phyloP scores from a whole-genome alignment of 2,329 filamentous ascomycete genomes.

The Paramyrothecium sp. region DNA sequence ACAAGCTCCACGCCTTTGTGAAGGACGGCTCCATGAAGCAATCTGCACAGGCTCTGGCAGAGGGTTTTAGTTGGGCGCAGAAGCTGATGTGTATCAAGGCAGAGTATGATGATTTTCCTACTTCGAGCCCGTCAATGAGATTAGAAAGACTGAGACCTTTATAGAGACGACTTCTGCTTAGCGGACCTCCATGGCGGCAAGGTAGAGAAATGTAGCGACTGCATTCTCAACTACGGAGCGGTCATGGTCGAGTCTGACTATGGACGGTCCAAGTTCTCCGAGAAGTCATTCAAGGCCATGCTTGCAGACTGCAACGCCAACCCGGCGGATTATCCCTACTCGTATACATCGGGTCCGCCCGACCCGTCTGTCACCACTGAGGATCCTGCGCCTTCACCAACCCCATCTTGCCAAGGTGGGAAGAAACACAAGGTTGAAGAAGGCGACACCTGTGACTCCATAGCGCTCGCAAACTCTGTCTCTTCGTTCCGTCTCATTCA shows the following conservation, averaged over 20 bases:
- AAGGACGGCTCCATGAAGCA: not conserved
- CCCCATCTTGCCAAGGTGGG: not conserved
- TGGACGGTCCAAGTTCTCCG: not conserved
- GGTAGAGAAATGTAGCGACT: not conserved
- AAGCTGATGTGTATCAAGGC: slow-evolving; percentile 1
- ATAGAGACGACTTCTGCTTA: not conserved
- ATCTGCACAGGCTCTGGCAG: not conserved
- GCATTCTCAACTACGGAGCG: not conserved
- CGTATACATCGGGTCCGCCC: not conserved
- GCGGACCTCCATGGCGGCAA: not conserved
- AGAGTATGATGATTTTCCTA: not conserved
- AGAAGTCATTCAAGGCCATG: not conserved
- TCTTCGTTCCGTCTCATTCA: slow-evolving; percentile 1
- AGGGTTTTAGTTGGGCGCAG: not conserved
- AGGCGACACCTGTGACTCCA: slow-evolving; percentile 3
- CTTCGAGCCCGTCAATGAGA: not conserved
- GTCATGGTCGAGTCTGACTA: not conserved
- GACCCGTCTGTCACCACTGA: not conserved
- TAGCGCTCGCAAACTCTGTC: slow-evolving; percentile 1
- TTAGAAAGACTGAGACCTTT: not conserved
- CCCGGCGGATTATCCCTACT: not conserved
- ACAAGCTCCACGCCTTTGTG: not conserved
- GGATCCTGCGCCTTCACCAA: not conserved
- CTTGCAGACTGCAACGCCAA: not conserved
- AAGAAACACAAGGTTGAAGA: not conserved